Conservation (phyloP, 129 eudicot species). For the Flaveria trinervia region DNA sequence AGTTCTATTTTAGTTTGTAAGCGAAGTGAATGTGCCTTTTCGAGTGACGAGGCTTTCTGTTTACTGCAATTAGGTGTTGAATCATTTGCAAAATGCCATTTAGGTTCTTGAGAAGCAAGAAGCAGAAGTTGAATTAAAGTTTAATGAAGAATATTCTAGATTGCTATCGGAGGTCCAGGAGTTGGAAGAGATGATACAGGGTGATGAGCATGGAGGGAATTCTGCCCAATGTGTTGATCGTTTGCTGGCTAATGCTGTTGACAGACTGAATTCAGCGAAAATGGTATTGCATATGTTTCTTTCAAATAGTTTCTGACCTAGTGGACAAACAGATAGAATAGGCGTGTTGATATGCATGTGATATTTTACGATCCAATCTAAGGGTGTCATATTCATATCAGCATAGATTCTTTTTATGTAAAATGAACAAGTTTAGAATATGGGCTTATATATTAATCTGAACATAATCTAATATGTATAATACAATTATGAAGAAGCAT, state of each 20-base stretch:
- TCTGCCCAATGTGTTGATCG: constrained; percentile 27
- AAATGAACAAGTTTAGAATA: background rate
- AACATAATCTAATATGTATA: background rate
- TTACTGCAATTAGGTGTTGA: constrained; percentile 18
- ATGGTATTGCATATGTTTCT: constrained; percentile 39
- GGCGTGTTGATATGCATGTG: constrained; percentile 1
- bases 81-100: constrained; percentile 19
- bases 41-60: background rate
- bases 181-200: constrained; percentile 41
- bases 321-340: background rate
- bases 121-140: constrained; percentile 36
- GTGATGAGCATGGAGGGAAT: constrained; percentile 27
- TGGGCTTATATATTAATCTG: background rate
- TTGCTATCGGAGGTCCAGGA: constrained; percentile 51
- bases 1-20: background rate
- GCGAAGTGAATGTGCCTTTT: constrained; percentile 2
- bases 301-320: constrained; percentile 4
- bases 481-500: background rate
- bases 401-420: background rate
- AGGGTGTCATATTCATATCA: background rate
- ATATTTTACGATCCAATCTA: constrained; percentile 3
- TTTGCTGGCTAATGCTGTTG: constrained; percentile 39
- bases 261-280: constrained; percentile 50
- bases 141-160: constrained; percentile 33
- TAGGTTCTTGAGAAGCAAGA: constrained; percentile 59